Percentiles rank a stretch among this genome's conserved stretches.
These are phyloP conservation scores for Soucietia sequanensis DNA, from an alignment of 805 yeast genomes.

Conservation along the genomic window DNA sequence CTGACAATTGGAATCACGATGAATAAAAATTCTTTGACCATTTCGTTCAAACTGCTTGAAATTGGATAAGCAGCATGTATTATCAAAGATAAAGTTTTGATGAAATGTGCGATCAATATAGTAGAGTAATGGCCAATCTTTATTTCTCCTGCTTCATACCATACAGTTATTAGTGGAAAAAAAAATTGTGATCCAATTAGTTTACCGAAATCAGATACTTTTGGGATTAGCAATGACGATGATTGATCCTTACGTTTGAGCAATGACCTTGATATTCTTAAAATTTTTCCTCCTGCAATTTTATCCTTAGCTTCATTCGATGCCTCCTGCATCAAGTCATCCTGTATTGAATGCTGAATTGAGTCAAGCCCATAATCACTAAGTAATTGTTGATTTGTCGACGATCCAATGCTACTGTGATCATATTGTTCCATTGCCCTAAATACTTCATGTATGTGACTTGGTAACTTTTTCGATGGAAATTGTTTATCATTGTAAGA, in stretches of 20 bases:
- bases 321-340: slow-evolving; percentile 30
- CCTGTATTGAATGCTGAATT: slow-evolving; percentile 24
- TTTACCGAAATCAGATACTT: slow-evolving; percentile 36
- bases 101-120: slow-evolving; percentile 54
- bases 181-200: slow-evolving; percentile 46
- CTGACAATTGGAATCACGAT: slow-evolving; percentile 26
- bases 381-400: neutral
- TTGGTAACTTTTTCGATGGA: slow-evolving; percentile 46
- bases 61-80: slow-evolving; percentile 60
- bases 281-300: slow-evolving; percentile 39
- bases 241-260: slow-evolving; percentile 9
- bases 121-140: slow-evolving; percentile 54
- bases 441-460: slow-evolving; percentile 45
- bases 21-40: slow-evolving; percentile 53
- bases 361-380: slow-evolving; percentile 2
- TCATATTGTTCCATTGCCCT: slow-evolving; percentile 9
- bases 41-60: slow-evolving; percentile 47
- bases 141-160: slow-evolving; percentile 47
- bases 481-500: slow-evolving; percentile 29
- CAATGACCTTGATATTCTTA: slow-evolving; percentile 41
- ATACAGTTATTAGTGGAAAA: slow-evolving; percentile 53
- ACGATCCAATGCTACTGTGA: too few species aligned
- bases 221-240: slow-evolving; percentile 12
- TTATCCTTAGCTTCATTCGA: slow-evolving; percentile 30
- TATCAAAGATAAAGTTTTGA: slow-evolving; percentile 57